Base-by-base conservation (phyloP, 176 grass and related monocot species). In the Elymus sibiricus region DNA sequence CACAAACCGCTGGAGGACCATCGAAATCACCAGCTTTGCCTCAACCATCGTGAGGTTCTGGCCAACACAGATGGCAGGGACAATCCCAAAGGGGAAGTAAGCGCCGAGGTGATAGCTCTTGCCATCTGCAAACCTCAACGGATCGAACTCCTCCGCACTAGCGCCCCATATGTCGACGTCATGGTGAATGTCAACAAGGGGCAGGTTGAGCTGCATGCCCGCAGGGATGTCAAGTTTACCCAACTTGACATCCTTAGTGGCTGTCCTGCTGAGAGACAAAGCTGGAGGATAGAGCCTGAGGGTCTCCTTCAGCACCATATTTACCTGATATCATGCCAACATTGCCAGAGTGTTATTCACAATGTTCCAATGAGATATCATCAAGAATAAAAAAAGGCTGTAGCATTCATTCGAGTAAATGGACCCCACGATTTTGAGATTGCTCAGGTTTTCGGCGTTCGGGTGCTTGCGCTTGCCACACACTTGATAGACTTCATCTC, bases 251-350 rank as follows among this genome's bases (percentile, higher is more conserved):
- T 86, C 84, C 63, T 46, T 90, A 25, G 64, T 88, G 56, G 59
- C 28, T 19, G 89, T 47, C 80, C 95, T 89, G 9, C n/a, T 82
- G 10, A 93, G 9, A 16, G 82, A 82, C 14, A 86, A 7, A 59
- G 89, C 92, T 13, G 92, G 92, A 64, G 95, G 82, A 65, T 97
- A 97, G 34, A 97, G 55, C 78, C 95, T 90, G 13, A 97, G 95
- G 64, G 92, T 94, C 87, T 97, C 95, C 84, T 98, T 98, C 42
- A 93, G 34, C 67, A 98, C 90, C 87, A 91, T 95, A 76, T 59
- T 91, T 61, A 97, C 79, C 95, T 95, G 69, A 51, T 76, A 6
- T 22, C 62, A 64, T 69, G 31, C 13, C 40, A 85, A 35, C 37
- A 81, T 59, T 21, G 28, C 26, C 2, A 61, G 35, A 60, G 12